Conservation (phyloP, 306 rosid species). For the Lablab purpureus region DNA sequence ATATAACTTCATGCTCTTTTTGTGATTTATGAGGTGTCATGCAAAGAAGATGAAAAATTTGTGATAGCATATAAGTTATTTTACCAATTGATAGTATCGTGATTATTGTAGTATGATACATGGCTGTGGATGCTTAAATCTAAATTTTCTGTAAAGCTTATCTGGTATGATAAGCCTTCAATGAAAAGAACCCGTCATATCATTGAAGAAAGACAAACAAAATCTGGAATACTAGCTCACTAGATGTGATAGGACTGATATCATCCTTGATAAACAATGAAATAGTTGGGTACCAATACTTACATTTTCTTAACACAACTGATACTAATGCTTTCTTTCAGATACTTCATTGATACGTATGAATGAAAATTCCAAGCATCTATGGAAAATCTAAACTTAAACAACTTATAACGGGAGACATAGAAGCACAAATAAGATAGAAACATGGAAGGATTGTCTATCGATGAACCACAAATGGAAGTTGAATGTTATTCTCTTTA, state of each 20-base stretch:
- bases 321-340: background rate
- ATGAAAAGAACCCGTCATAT: constrained; percentile 10
- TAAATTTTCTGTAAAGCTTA: background rate
- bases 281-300: background rate
- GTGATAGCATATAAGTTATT: background rate
- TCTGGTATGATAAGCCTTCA: constrained; percentile 10
- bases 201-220: background rate
- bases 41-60: constrained; percentile 3
- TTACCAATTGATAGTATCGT: constrained; percentile 12
- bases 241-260: constrained; percentile 19
- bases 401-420: background rate
- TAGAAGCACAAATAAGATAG: background rate
- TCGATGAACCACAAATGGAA: background rate
- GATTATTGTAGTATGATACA: constrained; percentile 13
- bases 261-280: background rate
- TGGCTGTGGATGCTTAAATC: constrained; percentile 20
- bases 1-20: background rate
- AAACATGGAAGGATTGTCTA: background rate
- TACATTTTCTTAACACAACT: background rate
- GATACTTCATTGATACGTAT: background rate
- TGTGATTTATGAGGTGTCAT: background rate
- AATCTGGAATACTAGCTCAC: constrained; percentile 29
- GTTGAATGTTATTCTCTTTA: background rate
- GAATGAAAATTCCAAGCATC: background rate
- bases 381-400: background rate